Base-by-base conservation (phyloP, 2,329 filamentous ascomycete species). In the Domatiomyces catenatus region DNA sequence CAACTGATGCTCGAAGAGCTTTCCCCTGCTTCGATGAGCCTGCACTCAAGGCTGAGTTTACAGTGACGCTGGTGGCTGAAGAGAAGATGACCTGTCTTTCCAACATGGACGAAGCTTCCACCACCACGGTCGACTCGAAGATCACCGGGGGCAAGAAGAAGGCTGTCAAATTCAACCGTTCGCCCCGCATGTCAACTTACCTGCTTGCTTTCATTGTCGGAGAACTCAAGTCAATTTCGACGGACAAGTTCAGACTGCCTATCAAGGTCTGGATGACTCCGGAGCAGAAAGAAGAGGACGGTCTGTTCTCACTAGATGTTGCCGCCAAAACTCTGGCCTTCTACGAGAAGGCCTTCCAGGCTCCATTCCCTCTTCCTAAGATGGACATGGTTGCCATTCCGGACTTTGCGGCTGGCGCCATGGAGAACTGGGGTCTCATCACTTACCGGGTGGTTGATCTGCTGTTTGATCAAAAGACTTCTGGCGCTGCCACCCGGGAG, bases 21-120 rank as follows among this genome's bases (percentile, higher is more conserved):
- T 94, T 96, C 71, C 90, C 90, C 44, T 95, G 90, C 70, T 95
- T 95, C 66, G 90, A 96, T 64, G 92, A 96, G 72, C 90, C 90
- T 24, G 83, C 87, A 22, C 75, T 96, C 59, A 96, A 96, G 74
- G 86, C 90, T 42, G 83, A 84, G 58, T 96, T 94, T 69, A 90
- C 86, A 26, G 80, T 95, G 56, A 94, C 89, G 0, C 75, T 96
- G 59, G 76, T 96, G 60, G 88, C 90, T 4, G 89, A 95, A 68
- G 86, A 93, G 71, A 75, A 86, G 62, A 70, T 94, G 69, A 94
- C 89, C 10, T 95, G 90, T 64, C 68, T 96, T 64, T 93, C 88
- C 71, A 96, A 96, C 70, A 96, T 96, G 90, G 87, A 95, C 64
- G 86, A 92, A 50, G 84, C 81, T 32, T 82, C 80, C 5, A 85